Percentiles rank a stretch among this genome's conserved stretches.
Conservation (phyloP, 192 early-diverging fungal species). For the Backusella liffmaniae region DNA sequence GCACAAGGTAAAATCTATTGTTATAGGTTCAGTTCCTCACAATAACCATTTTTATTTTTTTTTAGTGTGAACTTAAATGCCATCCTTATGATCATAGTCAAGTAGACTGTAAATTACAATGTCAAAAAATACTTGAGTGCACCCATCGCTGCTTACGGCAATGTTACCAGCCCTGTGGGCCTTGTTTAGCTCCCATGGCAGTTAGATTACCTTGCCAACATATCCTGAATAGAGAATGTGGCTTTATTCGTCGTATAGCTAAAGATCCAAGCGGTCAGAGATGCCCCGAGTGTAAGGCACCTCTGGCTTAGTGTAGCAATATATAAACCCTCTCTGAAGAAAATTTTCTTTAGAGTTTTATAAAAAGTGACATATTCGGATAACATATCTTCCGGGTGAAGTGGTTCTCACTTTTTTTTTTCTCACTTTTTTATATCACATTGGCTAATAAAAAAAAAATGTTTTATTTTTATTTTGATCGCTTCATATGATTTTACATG, state of each 20-base stretch:
- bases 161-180: conserved; percentile 25
- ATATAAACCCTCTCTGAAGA: background rate
- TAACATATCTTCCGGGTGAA: too few relatives aligned
- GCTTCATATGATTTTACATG: too few relatives aligned
- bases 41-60: background rate
- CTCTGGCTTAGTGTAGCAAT: background rate
- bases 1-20: conserved; percentile 25
- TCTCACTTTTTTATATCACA: too few relatives aligned
- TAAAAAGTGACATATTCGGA: too few relatives aligned
- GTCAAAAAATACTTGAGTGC: conserved; percentile 20
- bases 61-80: conserved; percentile 29
- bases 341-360: too few relatives aligned
- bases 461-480: too few relatives aligned
- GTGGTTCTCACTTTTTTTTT: too few relatives aligned
- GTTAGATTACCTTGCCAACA: conserved; percentile 21
- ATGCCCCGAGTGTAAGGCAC: background rate
- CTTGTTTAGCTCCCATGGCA: background rate
- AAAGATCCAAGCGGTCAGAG: background rate
- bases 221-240: conserved; percentile 17
- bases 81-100: conserved; percentile 28
- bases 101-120: conserved; percentile 22
- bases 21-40: background rate
- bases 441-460: too few relatives aligned
- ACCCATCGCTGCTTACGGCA: conserved; percentile 24
- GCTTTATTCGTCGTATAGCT: conserved; percentile 5